Conservation (phyloP, 257 asterid species). For the Nicotiana tabacum region DNA sequence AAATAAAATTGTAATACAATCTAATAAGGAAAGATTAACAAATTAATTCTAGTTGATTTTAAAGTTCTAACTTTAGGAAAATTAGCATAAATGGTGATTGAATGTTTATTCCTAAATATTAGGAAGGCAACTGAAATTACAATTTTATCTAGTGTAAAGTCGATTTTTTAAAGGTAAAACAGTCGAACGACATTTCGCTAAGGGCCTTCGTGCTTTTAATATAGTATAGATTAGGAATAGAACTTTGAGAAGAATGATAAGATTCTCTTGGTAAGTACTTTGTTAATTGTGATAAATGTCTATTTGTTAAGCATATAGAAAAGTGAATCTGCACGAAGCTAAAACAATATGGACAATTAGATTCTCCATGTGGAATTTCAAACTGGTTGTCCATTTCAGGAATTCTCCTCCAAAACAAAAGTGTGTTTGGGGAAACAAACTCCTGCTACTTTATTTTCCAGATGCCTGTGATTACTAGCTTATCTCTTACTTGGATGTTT, state of each 20-base stretch:
- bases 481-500: constrained; percentile 21
- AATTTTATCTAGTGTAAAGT: too few relatives aligned
- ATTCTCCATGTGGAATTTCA: neutral
- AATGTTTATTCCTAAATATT: too few relatives aligned
- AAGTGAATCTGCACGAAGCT: neutral
- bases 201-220: too few relatives aligned
- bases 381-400: neutral
- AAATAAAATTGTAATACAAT: too few relatives aligned
- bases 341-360: neutral
- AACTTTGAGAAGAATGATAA: neutral
- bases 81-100: too few relatives aligned
- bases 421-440: neutral
- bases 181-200: too few relatives aligned
- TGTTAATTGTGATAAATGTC: neutral
- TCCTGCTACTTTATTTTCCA: neutral
- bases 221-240: neutral
- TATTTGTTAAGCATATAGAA: neutral
- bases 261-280: neutral
- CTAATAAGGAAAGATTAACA: too few relatives aligned
- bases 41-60: too few relatives aligned
- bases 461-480: constrained; percentile 1
- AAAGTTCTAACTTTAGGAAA: too few relatives aligned
- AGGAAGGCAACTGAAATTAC: too few relatives aligned
- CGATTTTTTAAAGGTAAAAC: too few relatives aligned
- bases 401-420: neutral